Evolutionary conservation across 306 rosid genomes (phyloP).

Genomic region (Trifolium repens): DNA sequence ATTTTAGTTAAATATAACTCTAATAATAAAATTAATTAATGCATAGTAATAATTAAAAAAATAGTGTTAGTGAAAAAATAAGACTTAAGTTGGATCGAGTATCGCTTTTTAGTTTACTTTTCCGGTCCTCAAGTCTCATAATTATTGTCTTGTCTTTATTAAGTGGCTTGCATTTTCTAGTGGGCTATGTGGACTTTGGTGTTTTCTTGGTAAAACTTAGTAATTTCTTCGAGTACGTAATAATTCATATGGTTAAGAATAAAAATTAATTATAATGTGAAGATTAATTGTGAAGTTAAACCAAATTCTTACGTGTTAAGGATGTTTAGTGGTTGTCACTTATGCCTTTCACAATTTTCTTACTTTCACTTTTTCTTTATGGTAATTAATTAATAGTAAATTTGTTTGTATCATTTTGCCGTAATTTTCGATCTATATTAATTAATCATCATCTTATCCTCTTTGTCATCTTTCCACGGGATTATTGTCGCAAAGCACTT

Average conservation of each 20-base stretch:
- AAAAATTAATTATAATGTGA: slow-evolving; percentile 45
- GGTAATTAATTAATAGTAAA: slow-evolving; percentile 9
- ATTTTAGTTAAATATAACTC: too few relatives aligned
- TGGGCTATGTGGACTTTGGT: slow-evolving; percentile 43
- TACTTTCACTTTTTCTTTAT: slow-evolving; percentile 39
- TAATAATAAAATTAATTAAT: too few relatives aligned
- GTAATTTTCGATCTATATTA: slow-evolving; percentile 27
- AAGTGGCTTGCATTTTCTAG: slow-evolving; percentile 50
- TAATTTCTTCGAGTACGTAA: slow-evolving; percentile 45
- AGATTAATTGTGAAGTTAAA: slow-evolving; percentile 52
- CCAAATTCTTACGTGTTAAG: slow-evolving; percentile 43
- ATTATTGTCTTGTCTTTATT: slow-evolving; percentile 60
- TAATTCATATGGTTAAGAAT: slow-evolving; percentile 45
- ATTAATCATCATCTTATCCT: slow-evolving; percentile 18
- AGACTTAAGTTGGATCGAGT: background rate
- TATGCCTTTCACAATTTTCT: background rate
- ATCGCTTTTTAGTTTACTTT: background rate
- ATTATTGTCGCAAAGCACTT: background rate
- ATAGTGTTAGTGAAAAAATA: too few relatives aligned
- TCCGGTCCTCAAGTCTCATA: slow-evolving; percentile 49
- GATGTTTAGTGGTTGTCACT: slow-evolving; percentile 47
- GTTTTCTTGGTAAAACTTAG: slow-evolving; percentile 45
- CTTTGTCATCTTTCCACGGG: slow-evolving; percentile 30
- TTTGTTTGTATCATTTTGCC: slow-evolving; percentile 19
- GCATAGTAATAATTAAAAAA: too few relatives aligned